These are phyloP conservation scores for Vairimorpha ceranae DNA, from an alignment of 371 early-diverging fungal genomes.

Conservation along the genomic window DNA sequence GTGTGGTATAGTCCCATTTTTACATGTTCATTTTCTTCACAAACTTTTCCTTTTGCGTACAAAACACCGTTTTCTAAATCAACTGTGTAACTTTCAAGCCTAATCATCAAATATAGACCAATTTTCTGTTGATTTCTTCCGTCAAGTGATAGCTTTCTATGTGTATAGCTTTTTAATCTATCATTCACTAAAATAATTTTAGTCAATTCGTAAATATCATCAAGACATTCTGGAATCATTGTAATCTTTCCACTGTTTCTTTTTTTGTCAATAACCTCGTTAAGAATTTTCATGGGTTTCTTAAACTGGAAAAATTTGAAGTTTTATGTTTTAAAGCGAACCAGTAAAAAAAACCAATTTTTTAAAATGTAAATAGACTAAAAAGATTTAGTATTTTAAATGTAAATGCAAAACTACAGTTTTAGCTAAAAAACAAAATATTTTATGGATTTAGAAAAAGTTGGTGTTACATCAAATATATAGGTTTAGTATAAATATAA, in stretches of 20 bases:
- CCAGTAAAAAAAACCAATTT: too few relatives aligned
- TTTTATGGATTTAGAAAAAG: too few relatives aligned
- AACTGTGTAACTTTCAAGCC: constrained; percentile 46
- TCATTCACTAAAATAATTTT: constrained; percentile 53
- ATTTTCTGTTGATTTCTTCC: constrained; percentile 53
- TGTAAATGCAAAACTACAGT: too few relatives aligned
- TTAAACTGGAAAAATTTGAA: too few relatives aligned
- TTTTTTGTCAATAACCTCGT: constrained; percentile 35
- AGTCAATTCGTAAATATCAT: constrained; percentile 60
- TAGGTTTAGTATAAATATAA: too few relatives aligned
- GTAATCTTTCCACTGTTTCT: constrained; percentile 17
- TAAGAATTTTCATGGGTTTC: constrained; percentile 48
- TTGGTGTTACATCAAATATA: too few relatives aligned
- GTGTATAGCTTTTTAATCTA: constrained; percentile 49
- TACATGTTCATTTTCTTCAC: constrained; percentile 57
- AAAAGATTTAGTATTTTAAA: too few relatives aligned
- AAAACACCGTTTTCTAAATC: constrained; percentile 57
- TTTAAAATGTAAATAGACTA: too few relatives aligned
- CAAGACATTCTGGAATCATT: constrained; percentile 51
- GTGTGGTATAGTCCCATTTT: constrained; percentile 60
- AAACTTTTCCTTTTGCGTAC: constrained; percentile 58
- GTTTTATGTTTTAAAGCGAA: too few relatives aligned
- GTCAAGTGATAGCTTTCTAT: constrained; percentile 54
- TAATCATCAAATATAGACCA: constrained; percentile 49
- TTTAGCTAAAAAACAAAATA: too few relatives aligned